These are phyloP conservation scores for Pittosporum tobira DNA, from an alignment of 129 eudicot species.

Conservation along the genomic window DNA sequence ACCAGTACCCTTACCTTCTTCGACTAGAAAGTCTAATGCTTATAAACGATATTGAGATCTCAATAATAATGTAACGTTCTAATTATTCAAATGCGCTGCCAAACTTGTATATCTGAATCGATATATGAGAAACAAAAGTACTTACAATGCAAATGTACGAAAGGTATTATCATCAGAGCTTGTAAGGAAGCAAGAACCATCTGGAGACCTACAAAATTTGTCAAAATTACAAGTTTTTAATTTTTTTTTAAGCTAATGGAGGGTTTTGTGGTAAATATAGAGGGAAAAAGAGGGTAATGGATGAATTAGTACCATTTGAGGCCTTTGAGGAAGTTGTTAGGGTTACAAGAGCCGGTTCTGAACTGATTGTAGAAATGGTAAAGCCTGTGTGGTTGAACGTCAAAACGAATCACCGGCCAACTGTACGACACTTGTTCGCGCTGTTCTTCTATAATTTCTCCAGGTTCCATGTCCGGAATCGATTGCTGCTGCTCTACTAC, in stretches of 20 bases:
- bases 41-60: no score
- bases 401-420: constrained; percentile 39
- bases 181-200: constrained; percentile 82
- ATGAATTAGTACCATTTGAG: constrained; percentile 46
- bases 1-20: neutral
- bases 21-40: neutral
- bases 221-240: neutral
- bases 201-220: constrained; percentile 70
- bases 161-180: constrained; percentile 67
- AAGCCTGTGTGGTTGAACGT: constrained; percentile 32
- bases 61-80: no score
- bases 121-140: no score
- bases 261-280: neutral
- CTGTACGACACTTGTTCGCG: constrained; percentile 4
- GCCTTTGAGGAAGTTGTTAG: constrained; percentile 52
- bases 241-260: neutral
- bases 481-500: constrained; percentile 2
- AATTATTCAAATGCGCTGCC: no score
- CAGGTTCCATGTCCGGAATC: neutral
- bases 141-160: constrained; percentile 58
- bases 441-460: constrained; percentile 9
- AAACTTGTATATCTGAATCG: no score
- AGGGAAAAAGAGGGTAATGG: neutral
- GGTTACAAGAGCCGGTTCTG: constrained; percentile 32
- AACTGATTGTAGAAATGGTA: constrained; percentile 45